These are phyloP conservation scores for Starmerella powellii DNA, from an alignment of 805 yeast species.

Conservation along the genomic window DNA sequence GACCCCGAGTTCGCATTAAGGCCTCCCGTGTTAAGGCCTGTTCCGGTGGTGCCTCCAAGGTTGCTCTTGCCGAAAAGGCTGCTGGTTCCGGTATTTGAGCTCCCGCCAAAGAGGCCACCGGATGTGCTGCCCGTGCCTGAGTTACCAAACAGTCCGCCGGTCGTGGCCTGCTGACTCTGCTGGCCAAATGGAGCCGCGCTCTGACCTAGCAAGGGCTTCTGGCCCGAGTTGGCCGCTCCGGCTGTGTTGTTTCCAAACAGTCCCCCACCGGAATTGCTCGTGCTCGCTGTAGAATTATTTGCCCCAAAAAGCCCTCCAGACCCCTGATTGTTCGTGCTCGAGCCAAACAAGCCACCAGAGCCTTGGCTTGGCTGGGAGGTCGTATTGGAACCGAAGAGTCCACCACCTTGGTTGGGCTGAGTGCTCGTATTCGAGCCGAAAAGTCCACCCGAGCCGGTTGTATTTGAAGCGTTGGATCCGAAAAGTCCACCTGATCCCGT, in stretches of 20 bases:
- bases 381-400: neutral
- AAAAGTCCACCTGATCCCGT: conserved; percentile 25
- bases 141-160: conserved; percentile 14
- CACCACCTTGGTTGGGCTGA: neutral
- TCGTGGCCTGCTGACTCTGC: no score
- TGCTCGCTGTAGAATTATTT: no score
- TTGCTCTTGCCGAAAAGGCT: conserved; percentile 1
- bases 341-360: neutral
- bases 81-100: neutral
- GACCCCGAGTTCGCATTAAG: neutral
- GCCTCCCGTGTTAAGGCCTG: neutral
- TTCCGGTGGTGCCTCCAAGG: neutral
- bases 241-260: conserved; percentile 6
- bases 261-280: conserved; percentile 3
- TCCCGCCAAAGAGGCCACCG: neutral
- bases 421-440: conserved; percentile 2
- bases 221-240: no score
- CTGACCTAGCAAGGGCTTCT: no score
- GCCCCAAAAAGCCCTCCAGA: neutral
- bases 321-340: neutral
- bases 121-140: no score
- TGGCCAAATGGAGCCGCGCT: no score
- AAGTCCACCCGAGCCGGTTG: conserved; percentile 1
- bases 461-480: conserved; percentile 15
- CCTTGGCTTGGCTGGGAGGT: neutral